These are phyloP conservation scores for Phyllosticta paracitricarpa DNA, from an alignment of 2,329 filamentous ascomycete genomes.

Conservation along the genomic window DNA sequence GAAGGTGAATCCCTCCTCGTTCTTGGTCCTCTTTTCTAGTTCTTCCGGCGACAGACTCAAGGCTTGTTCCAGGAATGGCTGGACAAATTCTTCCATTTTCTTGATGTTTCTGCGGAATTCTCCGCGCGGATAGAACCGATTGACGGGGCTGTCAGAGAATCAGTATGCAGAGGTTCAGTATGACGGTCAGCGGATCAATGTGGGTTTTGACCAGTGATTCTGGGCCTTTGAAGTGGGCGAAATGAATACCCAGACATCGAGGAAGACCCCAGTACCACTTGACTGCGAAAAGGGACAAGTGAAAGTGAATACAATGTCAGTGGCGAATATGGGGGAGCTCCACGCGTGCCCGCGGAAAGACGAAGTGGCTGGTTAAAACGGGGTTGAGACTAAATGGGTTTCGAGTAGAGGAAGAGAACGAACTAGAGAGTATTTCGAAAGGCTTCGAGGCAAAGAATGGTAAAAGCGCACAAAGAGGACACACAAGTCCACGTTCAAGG, in stretches of 20 bases:
- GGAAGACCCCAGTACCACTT: too few species aligned
- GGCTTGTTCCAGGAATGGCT: conserved; percentile 65
- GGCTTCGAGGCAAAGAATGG: neutral
- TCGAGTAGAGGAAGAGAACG: too few species aligned
- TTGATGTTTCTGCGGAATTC: conserved; percentile 54
- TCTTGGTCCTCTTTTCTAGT: conserved; percentile 62
- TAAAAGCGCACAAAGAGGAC: neutral
- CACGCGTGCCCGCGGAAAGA: too few species aligned
- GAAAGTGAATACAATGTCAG: too few species aligned
- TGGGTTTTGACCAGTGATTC: too few species aligned
- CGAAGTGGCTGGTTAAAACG: too few species aligned
- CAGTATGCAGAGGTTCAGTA: neutral
- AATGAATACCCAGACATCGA: too few species aligned
- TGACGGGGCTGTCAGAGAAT: conserved; percentile 43
- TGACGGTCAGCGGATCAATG: neutral
- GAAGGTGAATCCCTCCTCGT: conserved; percentile 68
- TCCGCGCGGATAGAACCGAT: conserved; percentile 51
- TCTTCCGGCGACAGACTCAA: conserved; percentile 61
- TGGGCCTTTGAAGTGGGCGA: too few species aligned
- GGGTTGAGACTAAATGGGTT: too few species aligned
- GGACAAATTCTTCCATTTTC: conserved; percentile 65
- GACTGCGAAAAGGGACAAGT: too few species aligned
- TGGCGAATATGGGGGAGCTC: neutral
- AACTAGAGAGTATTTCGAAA: too few species aligned
- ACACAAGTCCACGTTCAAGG: neutral